Base-by-base conservation (phyloP, 257 asterid species). In the Solanum ossicruentum region DNA sequence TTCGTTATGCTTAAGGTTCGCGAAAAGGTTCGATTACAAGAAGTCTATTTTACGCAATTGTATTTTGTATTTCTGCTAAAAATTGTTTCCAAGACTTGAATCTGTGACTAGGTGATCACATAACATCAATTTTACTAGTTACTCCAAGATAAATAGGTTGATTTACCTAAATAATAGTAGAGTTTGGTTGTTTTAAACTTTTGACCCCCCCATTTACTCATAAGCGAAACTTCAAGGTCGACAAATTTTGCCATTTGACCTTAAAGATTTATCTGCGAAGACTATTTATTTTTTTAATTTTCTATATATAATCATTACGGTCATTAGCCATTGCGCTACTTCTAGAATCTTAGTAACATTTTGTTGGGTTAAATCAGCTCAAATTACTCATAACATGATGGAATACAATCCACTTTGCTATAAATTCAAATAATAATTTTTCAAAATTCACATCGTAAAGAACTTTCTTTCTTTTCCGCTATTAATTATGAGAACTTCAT, bases 1-100 rank as follows among this genome's bases (percentile, higher is more conserved):
- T 0, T 3, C 32, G 32, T 0, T 2, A 2, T 28, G 32, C 32
- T 28, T 28, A 32, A 32, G 36, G 36, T 32, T 0, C 3, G 3
- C 1, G 3, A 0, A 32, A 32, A 3, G 0, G 3, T 32, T 0
- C 36, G 36, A 32, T 2, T 0, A 28, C 0, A 28, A 28, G 2
- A 0, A 0, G 3, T 28, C 32, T 28, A 28, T 28, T 28, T 28
- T 28, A 28, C 3, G 0, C 3, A 28, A 0, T 32, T 32, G 2
- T 32, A 32, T 1, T 32, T 32, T 32, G 3, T 0, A 32, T 2
- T 32, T 32, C 3, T 32, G 0, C 0, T 1, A 3, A 3, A 32
- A 3, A 0, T 0, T 32, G 36, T 32, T 32, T 32, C 0, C 36
- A 32, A 3, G 3, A 0, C 0, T 41, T 41, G 8, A 1, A 41